These are phyloP conservation scores for Eucalyptus polybractea DNA, from an alignment of 345 rosid species.

Conservation along the genomic window DNA sequence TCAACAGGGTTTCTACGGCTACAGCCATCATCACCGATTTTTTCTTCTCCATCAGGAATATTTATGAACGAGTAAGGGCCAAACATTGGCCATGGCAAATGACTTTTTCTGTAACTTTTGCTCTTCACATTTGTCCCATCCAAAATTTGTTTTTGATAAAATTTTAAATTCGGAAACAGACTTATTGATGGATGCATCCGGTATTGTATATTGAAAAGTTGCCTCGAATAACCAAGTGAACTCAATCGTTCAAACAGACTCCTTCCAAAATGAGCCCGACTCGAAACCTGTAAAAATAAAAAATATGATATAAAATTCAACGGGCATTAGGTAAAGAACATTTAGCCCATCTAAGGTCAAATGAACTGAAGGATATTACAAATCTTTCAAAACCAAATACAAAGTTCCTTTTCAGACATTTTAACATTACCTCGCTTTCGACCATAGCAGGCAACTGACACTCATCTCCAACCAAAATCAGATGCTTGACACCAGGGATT, in stretches of 20 bases:
- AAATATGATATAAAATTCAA: not conserved
- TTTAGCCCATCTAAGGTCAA: not conserved
- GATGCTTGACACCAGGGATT: slow-evolving; percentile 19
- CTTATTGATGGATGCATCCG: slow-evolving; percentile 81
- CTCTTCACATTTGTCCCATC: slow-evolving; percentile 31
- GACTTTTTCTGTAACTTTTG: slow-evolving; percentile 3
- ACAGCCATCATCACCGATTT: not conserved
- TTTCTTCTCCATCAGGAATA: slow-evolving; percentile 23
- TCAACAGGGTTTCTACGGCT: slow-evolving; percentile 32
- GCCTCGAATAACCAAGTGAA: slow-evolving; percentile 22
- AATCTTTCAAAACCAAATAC: not conserved
- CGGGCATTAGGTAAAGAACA: not conserved
- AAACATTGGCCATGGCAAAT: slow-evolving; percentile 25
- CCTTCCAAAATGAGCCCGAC: slow-evolving; percentile 30
- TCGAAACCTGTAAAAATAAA: slow-evolving; percentile 10
- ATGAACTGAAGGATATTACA: not conserved
- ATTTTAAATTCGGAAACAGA: slow-evolving; percentile 34
- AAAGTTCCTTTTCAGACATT: not conserved
- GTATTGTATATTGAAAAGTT: slow-evolving; percentile 45
- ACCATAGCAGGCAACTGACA: slow-evolving; percentile 41
- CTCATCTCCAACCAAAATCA: slow-evolving; percentile 41
- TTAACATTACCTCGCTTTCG: slow-evolving; percentile 19
- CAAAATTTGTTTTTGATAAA: slow-evolving; percentile 26
- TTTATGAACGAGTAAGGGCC: slow-evolving; percentile 44
- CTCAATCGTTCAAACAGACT: slow-evolving; percentile 63